These are phyloP conservation scores for Aspergillus sclerotiicarbonarius DNA, from an alignment of 495 filamentous ascomycete species.

Conservation along the genomic window DNA sequence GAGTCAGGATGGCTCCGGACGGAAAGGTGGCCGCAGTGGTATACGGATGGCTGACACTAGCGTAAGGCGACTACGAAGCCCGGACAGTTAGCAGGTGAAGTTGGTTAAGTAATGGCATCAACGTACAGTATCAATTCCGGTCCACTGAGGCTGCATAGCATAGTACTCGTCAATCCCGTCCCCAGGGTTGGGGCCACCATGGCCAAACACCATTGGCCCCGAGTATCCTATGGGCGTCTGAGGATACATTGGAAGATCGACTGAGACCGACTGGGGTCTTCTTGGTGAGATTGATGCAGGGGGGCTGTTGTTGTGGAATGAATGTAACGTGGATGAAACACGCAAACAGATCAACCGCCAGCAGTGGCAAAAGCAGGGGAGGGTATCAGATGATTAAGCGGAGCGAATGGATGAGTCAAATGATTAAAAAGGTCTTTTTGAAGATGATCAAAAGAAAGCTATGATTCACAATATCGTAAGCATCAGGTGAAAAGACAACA, in stretches of 20 bases:
- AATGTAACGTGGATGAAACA: conserved; percentile 27
- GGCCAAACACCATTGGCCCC: conserved; percentile 27
- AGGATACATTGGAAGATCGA: conserved; percentile 24
- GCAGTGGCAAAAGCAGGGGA: conserved; percentile 12
- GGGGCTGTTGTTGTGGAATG: conserved; percentile 19
- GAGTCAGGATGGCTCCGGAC: conserved; percentile 31
- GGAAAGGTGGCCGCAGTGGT: conserved; percentile 32
- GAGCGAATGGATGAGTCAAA: neutral
- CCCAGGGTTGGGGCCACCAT: conserved; percentile 20
- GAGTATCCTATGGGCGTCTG: conserved; percentile 18
- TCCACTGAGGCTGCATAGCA: conserved; percentile 32
- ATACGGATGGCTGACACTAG: conserved; percentile 32
- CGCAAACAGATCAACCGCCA: conserved; percentile 11
- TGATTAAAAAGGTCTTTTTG: neutral
- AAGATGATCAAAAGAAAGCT: neutral
- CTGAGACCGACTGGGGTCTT: conserved; percentile 16
- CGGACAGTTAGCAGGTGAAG: conserved; percentile 15
- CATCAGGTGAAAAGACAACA: neutral
- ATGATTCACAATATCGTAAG: neutral
- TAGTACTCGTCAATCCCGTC: conserved; percentile 35
- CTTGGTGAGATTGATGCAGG: conserved; percentile 4
- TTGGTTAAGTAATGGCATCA: conserved; percentile 9
- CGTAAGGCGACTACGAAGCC: conserved; percentile 26
- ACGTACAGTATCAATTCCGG: conserved; percentile 36
- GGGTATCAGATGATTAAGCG: conserved; percentile 2